Base-by-base conservation (phyloP, 345 rosid genomes). In the Bruguiera parviflora region DNA sequence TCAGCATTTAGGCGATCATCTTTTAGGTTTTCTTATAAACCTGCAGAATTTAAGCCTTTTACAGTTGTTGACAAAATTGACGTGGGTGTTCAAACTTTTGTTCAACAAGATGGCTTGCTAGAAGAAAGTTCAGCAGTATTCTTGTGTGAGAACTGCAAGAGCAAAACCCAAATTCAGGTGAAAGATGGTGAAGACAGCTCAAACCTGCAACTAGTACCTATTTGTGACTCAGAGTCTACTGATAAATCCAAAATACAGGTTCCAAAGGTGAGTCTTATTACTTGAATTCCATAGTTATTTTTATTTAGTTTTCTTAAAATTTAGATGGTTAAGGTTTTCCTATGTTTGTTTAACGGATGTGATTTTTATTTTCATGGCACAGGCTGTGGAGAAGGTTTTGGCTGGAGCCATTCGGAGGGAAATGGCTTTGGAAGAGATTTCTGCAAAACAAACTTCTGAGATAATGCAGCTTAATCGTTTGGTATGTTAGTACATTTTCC, bases 321-420 rank as follows among this genome's bases (percentile, higher is more conserved):
- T 21, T 24, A 53, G 22, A 13, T 16, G 31, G 5, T 71, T 6
- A 5, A 8, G 9, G 19, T 21, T 18, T 43, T 59, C 51, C 16
- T 65, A 16, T 27, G 27, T 64, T 8, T 24, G 19, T 51, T 5
- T 25, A 29, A 28, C 16, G 2, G 28, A 31, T 3, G 28, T 68
- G 32, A 57, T 39, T 19, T 53, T 27, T 65, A 55, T 66, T 61
- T 69, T 52, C 31, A 25, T 71, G 70, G 27, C 70, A 60, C 81
- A 96, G 99, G 98, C 99, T 60, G 97, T 92, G 73, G 90, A 88
- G 86, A 92, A 89, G 83, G 97, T 96, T 63, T 84, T 96, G 82
- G 90, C 97, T 33, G 98, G 97, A 75, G 90, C 99, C 51, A 90
- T 96, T 73, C 79, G 99, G 73, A 88, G 98, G 78, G 98, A 96